Base-by-base conservation (phyloP, 163 green algal genomes). In the Prototheca wickerhamii region DNA sequence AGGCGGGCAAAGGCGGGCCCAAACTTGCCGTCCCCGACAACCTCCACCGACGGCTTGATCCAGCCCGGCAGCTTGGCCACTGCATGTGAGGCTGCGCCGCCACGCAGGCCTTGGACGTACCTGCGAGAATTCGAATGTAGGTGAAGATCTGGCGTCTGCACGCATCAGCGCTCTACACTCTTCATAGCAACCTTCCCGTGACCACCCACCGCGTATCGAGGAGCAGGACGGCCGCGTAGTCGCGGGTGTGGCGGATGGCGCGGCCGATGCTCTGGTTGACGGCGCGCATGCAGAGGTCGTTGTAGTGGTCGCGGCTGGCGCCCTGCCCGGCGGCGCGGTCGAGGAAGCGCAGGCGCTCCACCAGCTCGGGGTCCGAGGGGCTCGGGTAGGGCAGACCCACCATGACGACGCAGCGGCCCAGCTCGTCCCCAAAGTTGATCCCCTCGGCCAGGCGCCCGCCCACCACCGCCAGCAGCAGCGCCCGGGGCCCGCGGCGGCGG, bases 381-480 rank as follows among this genome's bases (percentile, higher is more conserved):
- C 95, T 96, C 33, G 93, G 87, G 77, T 93, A 99, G 7, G 93
- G 93, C 77, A 98, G 67, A 51, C 93, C 93, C 28, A 97, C 57
- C 68, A 98, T 78, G 10, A 97, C 78, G 26, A 97, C 91, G 67
- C 89, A 93, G 67, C 91, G 85, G 57, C 90, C 93, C 52, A 98
- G 83, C 2, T 79, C 84, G 70, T 99, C 91, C 3, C 87, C 93
- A 79, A 99, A 99, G 79, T 99, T 99, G 82, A 99, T 98, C 8
- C 93, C 93, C 66, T 99, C 93, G 3, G 85, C 87, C 69, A 99
- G 82, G 71, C 96, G 96, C n/a, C 81, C 93, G 4, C 93, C 93
- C 31, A 95, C 82, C 42, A 97, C 88, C 46, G 77, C 85, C 58
- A 96, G 74, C 72, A 97, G 68, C 35, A 96, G 54, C 2, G 86